Evolutionary conservation across 164 flowering plant genomes (phyloP).

Genomic region (Magnolia kwangsiensis): DNA sequence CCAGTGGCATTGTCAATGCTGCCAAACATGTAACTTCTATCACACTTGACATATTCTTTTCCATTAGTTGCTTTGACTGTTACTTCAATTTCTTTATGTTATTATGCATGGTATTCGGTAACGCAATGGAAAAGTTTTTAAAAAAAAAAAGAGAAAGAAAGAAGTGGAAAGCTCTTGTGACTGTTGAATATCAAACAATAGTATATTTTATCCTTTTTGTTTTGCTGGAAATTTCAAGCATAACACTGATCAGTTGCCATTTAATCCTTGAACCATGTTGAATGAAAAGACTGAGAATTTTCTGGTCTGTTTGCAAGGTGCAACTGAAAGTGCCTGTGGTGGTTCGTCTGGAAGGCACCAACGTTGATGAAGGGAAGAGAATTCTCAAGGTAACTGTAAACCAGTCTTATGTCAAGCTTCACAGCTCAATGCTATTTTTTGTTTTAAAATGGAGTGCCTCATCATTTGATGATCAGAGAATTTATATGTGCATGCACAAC

Average conservation of each 20-base stretch:
- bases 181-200: too few relatives aligned
- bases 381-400: slow-evolving; percentile 68
- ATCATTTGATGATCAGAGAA: background rate
- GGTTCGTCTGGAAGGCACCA: slow-evolving; percentile 97
- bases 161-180: too few relatives aligned
- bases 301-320: slow-evolving; percentile 44
- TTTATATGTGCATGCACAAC: background rate
- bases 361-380: slow-evolving; percentile 96
- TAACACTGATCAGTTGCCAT: background rate
- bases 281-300: background rate
- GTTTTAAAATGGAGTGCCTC: background rate
- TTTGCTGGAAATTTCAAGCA: background rate
- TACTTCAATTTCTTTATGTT: background rate
- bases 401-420: background rate
- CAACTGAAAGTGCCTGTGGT: slow-evolving; percentile 84
- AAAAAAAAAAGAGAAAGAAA: too few relatives aligned
- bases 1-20: slow-evolving; percentile 98
- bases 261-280: background rate
- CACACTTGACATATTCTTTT: background rate
- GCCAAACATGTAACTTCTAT: slow-evolving; percentile 56
- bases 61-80: background rate
- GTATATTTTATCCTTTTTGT: background rate
- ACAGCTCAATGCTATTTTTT: background rate
- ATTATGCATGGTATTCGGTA: background rate
- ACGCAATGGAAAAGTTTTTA: too few relatives aligned